Percentiles rank a stretch among this genome's conserved stretches.
phyloP scores from a whole-genome alignment of 164 flowering plant genomes.

The Stephania japonica region DNA sequence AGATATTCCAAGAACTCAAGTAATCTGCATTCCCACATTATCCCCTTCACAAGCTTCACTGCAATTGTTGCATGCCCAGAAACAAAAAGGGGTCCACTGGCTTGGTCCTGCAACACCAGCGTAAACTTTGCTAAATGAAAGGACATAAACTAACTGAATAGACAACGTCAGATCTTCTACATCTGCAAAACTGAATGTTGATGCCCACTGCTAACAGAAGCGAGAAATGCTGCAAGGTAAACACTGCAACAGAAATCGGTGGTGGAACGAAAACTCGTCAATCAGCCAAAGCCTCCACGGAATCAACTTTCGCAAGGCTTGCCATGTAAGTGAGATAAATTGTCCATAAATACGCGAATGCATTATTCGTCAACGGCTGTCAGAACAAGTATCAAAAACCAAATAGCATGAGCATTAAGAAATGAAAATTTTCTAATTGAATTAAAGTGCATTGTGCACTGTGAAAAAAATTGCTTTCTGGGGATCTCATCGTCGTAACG shows the following conservation, averaged over 20 bases:
- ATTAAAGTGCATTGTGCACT: neutral
- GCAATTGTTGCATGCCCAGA: neutral
- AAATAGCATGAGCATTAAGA: neutral
- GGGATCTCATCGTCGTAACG: neutral
- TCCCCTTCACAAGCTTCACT: neutral
- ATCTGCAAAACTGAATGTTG: neutral
- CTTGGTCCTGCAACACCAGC: neutral
- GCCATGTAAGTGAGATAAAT: conserved; percentile 92
- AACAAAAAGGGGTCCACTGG: neutral
- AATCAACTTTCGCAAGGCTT: conserved; percentile 48
- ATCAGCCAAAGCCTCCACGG: conserved; percentile 8
- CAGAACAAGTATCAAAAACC: conserved; percentile 2
- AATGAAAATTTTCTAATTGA: too few species aligned
- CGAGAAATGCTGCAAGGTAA: neutral
- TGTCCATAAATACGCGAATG: conserved; percentile 87
- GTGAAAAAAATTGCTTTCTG: neutral
- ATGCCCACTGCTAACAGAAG: neutral
- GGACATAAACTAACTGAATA: neutral
- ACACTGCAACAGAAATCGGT: neutral
- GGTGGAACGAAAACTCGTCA: neutral
- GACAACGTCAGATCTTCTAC: neutral
- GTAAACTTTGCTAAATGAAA: neutral
- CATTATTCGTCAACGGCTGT: conserved; percentile 77
- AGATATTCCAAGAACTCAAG: neutral
- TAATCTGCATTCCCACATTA: too few species aligned